Evolutionary conservation across 2,329 filamentous ascomycete genomes (phyloP).

Genomic region (Hypomyces perniciosus): DNA sequence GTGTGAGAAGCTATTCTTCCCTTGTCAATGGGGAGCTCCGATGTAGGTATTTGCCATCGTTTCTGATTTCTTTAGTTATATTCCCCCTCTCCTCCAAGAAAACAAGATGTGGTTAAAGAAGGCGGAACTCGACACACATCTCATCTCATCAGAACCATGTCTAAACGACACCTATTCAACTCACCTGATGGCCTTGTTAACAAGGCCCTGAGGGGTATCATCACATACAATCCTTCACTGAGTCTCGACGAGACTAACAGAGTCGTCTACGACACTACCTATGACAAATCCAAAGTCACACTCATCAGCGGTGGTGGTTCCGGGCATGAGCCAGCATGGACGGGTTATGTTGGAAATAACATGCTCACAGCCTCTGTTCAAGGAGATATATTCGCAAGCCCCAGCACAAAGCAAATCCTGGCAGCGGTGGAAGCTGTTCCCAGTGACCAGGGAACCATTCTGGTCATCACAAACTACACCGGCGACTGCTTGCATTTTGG

Average conservation of each 20-base stretch:
- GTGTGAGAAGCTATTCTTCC: slow-evolving; percentile 2
- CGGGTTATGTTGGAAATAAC: slow-evolving; percentile 57
- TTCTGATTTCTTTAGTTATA: slow-evolving; percentile 1
- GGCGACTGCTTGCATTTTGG: slow-evolving; percentile 59
- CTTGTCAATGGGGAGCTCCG: slow-evolving; percentile 3
- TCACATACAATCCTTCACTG: slow-evolving; percentile 48
- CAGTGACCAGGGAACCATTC: slow-evolving; percentile 49
- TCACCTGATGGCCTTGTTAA: slow-evolving; percentile 48
- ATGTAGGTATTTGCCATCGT: neutral
- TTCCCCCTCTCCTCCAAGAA: slow-evolving; percentile 4
- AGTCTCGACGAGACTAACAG: slow-evolving; percentile 45
- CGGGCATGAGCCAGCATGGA: slow-evolving; percentile 57
- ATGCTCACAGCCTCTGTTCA: slow-evolving; percentile 56
- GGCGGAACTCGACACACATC: neutral
- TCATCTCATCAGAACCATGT: slow-evolving; percentile 33
- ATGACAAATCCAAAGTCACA: slow-evolving; percentile 40
- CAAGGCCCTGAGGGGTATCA: slow-evolving; percentile 45
- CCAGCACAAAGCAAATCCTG: slow-evolving; percentile 57
- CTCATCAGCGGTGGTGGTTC: slow-evolving; percentile 52
- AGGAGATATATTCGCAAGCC: slow-evolving; percentile 59
- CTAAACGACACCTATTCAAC: slow-evolving; percentile 47
- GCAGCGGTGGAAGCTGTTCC: slow-evolving; percentile 51
- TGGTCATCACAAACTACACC: slow-evolving; percentile 61
- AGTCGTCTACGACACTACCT: slow-evolving; percentile 44
- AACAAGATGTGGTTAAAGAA: neutral